Base-by-base conservation (phyloP, 169 alveolate species). In the Plasmodium vinckei region DNA sequence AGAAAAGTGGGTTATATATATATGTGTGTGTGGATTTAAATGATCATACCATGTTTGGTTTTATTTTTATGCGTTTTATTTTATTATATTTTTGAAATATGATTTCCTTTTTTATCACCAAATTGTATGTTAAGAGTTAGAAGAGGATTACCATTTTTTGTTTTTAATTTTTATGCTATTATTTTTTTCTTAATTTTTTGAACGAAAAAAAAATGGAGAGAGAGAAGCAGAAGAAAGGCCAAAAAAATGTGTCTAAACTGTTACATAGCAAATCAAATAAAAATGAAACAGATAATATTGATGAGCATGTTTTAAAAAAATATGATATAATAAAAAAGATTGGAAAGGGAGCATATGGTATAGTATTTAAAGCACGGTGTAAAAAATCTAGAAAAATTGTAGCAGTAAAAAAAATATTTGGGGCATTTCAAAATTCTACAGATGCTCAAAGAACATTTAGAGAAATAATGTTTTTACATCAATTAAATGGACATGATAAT, bases 361-460 rank as follows among this genome's bases (percentile, higher is more conserved):
- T 99, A 33, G 99, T 99, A 2, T 99, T 99, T 99, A 99, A 99
- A 94, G 98, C 99, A 23, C 96, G 94, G 46, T 99, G 98, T 90
- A 96, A 94, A 73, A 96, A 97, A 64, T 98, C 99, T 44, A 94
- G 97, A 57, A 99, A 98, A 77, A 96, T 97, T 13, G 99, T 99
- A 1, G 99, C 99, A 17, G 94, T 99, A 73, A 99, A 99, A 95
- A 99, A 99, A 91, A 97, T 98, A 54, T 99, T 98, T 93, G 99
- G 98, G 92, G 99, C 99, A 13, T 99, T 98, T 92, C 97, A 98
- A 86, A 99, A 99, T 88, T 97, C 99, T 39, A 99, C 99, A 13
- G 99, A 99, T 93, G 99, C 99, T 5, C 99, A 99, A 90, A 93
- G 99, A 59, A 99, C 99, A 19, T 99, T 98, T 93, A 92, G 99